A percentile compares a stretch with the other conserved stretches of the same genome.
Conservation (phyloP, 257 asterid species). For the Solanum stenotomum region DNA sequence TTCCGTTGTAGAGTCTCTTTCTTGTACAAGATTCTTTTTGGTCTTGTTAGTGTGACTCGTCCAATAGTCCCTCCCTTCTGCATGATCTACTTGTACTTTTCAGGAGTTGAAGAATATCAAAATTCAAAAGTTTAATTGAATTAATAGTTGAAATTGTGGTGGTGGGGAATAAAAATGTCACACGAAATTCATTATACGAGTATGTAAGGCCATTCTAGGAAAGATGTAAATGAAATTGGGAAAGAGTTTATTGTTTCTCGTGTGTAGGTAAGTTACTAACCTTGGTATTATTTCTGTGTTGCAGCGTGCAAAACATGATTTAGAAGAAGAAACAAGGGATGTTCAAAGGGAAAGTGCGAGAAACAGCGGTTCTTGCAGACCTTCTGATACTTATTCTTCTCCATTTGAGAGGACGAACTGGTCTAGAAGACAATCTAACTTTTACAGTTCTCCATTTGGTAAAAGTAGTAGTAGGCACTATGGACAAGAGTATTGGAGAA, state of each 20-base stretch:
- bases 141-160: too few species aligned
- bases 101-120: too few species aligned
- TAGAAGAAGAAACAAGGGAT: slow-evolving; percentile 53
- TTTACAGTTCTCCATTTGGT: slow-evolving; percentile 27
- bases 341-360: slow-evolving; percentile 24
- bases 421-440: slow-evolving; percentile 37
- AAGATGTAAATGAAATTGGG: not conserved
- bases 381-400: slow-evolving; percentile 54
- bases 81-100: too few species aligned
- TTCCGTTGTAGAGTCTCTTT: too few species aligned
- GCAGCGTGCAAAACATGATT: slow-evolving; percentile 64
- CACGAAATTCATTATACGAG: too few species aligned
- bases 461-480: slow-evolving; percentile 45
- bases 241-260: not conserved
- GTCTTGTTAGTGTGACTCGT: too few species aligned
- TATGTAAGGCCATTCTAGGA: not conserved
- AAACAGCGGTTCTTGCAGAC: slow-evolving; percentile 22
- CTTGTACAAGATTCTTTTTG: too few species aligned
- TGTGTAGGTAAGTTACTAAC: not conserved
- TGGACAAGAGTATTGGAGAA: slow-evolving; percentile 43
- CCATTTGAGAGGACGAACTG: slow-evolving; percentile 36
- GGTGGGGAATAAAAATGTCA: too few species aligned
- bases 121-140: too few species aligned
- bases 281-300: not conserved
- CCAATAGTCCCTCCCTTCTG: too few species aligned